Evolutionary conservation across 495 filamentous ascomycete genomes (phyloP), one percentile per base, ranked within the genome.

Genomic region (Parathielavia hyrcaniae): DNA sequence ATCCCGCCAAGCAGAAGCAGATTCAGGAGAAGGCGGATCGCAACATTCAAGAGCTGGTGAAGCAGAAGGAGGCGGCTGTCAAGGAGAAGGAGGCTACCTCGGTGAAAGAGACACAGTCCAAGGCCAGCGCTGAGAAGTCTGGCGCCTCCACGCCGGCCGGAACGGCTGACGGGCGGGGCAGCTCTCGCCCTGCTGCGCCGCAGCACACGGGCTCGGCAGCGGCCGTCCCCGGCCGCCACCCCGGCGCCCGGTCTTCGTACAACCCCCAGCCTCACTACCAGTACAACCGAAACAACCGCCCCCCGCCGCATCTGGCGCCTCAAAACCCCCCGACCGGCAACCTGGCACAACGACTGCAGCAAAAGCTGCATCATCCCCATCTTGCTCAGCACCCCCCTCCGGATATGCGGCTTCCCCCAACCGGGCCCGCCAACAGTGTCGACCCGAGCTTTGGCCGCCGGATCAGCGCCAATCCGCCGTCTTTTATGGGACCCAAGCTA

Each of bases 1-100:
- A 99, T 68, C 88, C 87, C 20, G 77, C 75, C 45, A 97, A 97
- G 74, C 93, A 99, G 73, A 82, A 89, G 61, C 82, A 88, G 68
- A 97, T 99, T 61, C 85, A 96, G 59, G 85, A 90, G 67, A 92
- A 90, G 65, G 89, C 89, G 4, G 80, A 86, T 55, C 76, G 77
- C 59, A 83, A 89, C 60, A 82, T 79, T 26, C 80, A 84, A 51
- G 84, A 87, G 62, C 73, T 82, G 17, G 74, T 75, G 17, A 69
- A 63, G 53, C 60, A 64, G 46, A 78, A 75, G 64, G 71, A 70
- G 23, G 67, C 69, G 12, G 67, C 63, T 9, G 47, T 61, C 1
- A 77, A 76, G 64, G 71, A 74, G 55, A 76, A 78, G 64, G 69
- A 69, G n/a, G 22, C 63, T 2, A 38, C 60, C 5, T 30, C 59